A percentile compares a stretch with the other conserved stretches of the same genome.
phyloP scores from a whole-genome alignment of 2,329 filamentous ascomycete genomes.

The Nemania sp. region DNA sequence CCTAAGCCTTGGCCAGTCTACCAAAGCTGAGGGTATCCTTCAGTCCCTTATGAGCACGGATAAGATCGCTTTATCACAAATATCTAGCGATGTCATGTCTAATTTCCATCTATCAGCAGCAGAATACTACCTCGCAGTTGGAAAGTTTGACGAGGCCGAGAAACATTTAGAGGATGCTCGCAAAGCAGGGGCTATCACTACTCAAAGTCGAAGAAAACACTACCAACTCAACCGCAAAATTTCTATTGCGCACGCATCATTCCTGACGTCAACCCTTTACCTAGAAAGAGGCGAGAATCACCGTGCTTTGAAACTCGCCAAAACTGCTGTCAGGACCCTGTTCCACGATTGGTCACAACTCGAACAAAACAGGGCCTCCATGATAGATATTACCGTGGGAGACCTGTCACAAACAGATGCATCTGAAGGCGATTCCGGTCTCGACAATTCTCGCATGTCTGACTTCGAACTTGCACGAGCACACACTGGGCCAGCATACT shows the following conservation, averaged over 20 bases:
- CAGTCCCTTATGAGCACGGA: slow-evolving; percentile 57
- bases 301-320: slow-evolving; percentile 60
- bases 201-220: slow-evolving; percentile 38
- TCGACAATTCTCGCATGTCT: slow-evolving; percentile 35
- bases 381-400: slow-evolving; percentile 23
- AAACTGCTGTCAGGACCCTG: slow-evolving; percentile 58
- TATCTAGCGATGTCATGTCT: slow-evolving; percentile 47
- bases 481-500: slow-evolving; percentile 68
- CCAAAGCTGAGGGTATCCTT: slow-evolving; percentile 57
- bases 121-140: slow-evolving; percentile 72
- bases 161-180: slow-evolving; percentile 47
- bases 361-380: slow-evolving; percentile 43
- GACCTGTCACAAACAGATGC: slow-evolving; percentile 35
- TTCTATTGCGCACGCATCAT: slow-evolving; percentile 61
- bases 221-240: slow-evolving; percentile 52
- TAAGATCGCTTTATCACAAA: slow-evolving; percentile 50
- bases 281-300: slow-evolving; percentile 64
- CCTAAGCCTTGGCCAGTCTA: slow-evolving; percentile 55
- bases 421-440: slow-evolving; percentile 34
- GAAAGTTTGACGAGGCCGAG: slow-evolving; percentile 64
- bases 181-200: slow-evolving; percentile 38
- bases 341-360: slow-evolving; percentile 60
- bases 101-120: slow-evolving; percentile 70
- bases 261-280: slow-evolving; percentile 66
- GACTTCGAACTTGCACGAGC: slow-evolving; percentile 28